Conservation (phyloP, 169 alveolate species). For the Eimeria sp. region DNA sequence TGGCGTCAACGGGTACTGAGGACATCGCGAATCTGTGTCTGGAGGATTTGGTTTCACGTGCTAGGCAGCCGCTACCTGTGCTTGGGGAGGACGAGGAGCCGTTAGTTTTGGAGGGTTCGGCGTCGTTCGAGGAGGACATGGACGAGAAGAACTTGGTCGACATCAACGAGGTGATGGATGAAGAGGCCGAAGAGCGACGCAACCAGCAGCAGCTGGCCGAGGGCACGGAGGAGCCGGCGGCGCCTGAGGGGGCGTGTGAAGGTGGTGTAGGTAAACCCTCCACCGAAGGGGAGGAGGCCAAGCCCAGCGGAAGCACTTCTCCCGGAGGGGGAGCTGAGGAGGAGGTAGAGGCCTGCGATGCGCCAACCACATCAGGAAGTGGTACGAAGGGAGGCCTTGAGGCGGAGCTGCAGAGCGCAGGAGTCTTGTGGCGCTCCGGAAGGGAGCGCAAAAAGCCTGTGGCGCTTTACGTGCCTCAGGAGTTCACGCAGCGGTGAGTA, state of each 20-base stretch:
- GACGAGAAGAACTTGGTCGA: conserved; percentile 87
- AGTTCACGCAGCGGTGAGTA: conserved; percentile 80
- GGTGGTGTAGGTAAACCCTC: background rate
- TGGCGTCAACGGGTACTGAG: conserved; percentile 76
- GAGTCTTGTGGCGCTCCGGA: conserved; percentile 82
- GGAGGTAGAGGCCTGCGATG: conserved; percentile 7
- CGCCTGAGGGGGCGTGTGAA: conserved; percentile 7
- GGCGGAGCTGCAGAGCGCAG: conserved; percentile 81
- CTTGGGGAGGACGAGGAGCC: conserved; percentile 72
- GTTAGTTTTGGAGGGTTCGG: conserved; percentile 40
- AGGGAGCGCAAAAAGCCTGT: conserved; percentile 82
- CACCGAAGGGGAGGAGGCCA: conserved; percentile 21
- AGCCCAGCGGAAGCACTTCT: conserved; percentile 28
- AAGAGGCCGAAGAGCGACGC: conserved; percentile 83
- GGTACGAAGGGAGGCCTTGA: conserved; percentile 72
- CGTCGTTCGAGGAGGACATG: conserved; percentile 76
- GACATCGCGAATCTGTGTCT: conserved; percentile 48
- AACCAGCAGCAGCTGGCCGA: conserved; percentile 66
- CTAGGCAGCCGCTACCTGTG: conserved; percentile 79
- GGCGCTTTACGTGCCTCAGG: conserved; percentile 82
- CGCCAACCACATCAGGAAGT: conserved; percentile 1
- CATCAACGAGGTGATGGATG: conserved; percentile 88
- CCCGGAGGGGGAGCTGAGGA: conserved; percentile 37
- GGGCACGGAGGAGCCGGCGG: conserved; percentile 54
- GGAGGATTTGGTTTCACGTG: conserved; percentile 72